Conservation (phyloP, 306 rosid species). For the Vigna reflexopilosa region DNA sequence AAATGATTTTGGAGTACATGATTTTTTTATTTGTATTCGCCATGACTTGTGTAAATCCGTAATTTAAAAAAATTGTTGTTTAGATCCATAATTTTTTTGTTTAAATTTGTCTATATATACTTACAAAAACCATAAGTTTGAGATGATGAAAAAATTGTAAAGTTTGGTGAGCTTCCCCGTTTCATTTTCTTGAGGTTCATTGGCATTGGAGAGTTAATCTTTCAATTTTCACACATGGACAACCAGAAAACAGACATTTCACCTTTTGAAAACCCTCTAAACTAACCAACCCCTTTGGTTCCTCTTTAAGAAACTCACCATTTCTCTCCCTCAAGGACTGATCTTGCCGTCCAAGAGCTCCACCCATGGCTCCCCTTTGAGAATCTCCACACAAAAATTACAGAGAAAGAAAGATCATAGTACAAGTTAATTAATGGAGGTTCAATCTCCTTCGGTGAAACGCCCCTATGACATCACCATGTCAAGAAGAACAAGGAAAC, state of each 20-base stretch:
- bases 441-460: slow-evolving; percentile 50
- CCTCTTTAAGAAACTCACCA: slow-evolving; percentile 56
- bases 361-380: slow-evolving; percentile 36
- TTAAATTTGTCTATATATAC: too few relatives aligned
- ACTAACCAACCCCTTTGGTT: slow-evolving; percentile 65
- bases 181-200: slow-evolving; percentile 39
- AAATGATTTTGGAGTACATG: too few relatives aligned
- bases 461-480: slow-evolving; percentile 73
- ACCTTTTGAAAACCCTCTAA: slow-evolving; percentile 66
- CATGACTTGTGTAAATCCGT: too few relatives aligned
- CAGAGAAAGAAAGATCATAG: neutral
- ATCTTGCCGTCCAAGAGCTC: neutral
- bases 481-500: slow-evolving; percentile 87
- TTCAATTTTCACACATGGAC: slow-evolving; percentile 47
- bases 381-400: slow-evolving; percentile 15
- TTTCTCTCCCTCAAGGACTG: slow-evolving; percentile 19
- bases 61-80: too few relatives aligned
- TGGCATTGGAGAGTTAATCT: slow-evolving; percentile 49
- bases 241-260: slow-evolving; percentile 58
- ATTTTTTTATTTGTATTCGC: too few relatives aligned
- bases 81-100: too few relatives aligned
- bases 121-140: neutral
- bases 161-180: slow-evolving; percentile 51
- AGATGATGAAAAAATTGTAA: slow-evolving; percentile 13
- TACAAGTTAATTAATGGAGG: slow-evolving; percentile 57